A percentile compares a stretch with the other conserved stretches of the same genome.
Conservation (phyloP, 164 flowering plant genomes). For the Vitis amurensis region DNA sequence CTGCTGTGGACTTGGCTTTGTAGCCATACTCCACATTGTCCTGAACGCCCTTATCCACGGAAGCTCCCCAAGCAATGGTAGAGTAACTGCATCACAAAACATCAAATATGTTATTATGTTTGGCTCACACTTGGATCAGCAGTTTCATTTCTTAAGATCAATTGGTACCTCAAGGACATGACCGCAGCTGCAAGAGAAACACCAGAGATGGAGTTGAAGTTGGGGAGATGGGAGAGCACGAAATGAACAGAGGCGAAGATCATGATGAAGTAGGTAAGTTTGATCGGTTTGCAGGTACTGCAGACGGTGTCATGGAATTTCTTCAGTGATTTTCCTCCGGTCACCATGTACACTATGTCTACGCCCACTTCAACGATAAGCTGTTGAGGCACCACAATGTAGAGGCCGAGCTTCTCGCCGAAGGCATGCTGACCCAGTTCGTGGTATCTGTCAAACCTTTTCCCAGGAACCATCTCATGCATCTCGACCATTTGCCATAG, state of each 20-base stretch:
- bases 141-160: no score
- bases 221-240: conserved; percentile 53
- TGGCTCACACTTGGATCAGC: no score
- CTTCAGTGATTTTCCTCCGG: conserved; percentile 54
- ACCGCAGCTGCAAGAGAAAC: conserved; percentile 56
- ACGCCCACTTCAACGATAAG: conserved; percentile 46
- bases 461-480: conserved; percentile 66
- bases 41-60: conserved; percentile 37
- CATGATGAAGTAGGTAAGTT: conserved; percentile 42
- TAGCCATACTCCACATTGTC: conserved; percentile 33
- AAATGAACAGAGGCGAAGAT: conserved; percentile 53
- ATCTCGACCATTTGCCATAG: conserved; percentile 69
- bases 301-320: conserved; percentile 39
- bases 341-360: conserved; percentile 58
- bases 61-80: conserved; percentile 53
- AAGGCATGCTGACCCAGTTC: conserved; percentile 62
- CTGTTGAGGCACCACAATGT: conserved; percentile 59
- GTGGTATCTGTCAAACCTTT: conserved; percentile 53
- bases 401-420: conserved; percentile 56
- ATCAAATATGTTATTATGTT: no score
- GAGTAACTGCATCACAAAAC: conserved; percentile 39
- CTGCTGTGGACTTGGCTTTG: conserved; percentile 22
- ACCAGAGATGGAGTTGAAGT: conserved; percentile 52
- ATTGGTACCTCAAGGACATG: conserved; percentile 49
- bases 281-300: conserved; percentile 27